Base-by-base conservation (phyloP, 148 eudicot species). In the Polygonum aviculare region DNA sequence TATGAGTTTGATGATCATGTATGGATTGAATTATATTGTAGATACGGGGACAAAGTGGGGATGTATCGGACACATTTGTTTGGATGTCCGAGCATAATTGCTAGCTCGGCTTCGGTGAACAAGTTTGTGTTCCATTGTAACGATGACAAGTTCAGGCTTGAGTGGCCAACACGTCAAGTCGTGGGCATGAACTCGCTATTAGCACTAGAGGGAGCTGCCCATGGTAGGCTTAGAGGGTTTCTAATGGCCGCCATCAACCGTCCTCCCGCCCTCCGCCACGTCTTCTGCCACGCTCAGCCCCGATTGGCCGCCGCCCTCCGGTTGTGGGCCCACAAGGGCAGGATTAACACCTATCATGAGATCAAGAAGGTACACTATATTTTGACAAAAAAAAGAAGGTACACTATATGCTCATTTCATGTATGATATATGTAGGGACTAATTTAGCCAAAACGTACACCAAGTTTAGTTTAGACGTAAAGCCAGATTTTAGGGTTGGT, bases 41-140 rank as follows among this genome's bases (percentile, higher is more conserved):
- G 92, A 83, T 89, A 86, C 36, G 87, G 90, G 19, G 82, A 82
- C 36, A 83, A 79, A 44, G 57, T 78, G 22, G 90, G 90, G 16
- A 55, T 83, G 15, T 89, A 83, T 69, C 80, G 76, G 48, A 87
- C 83, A 0, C 79, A 85, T 75, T 76, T 89, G 1, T 89, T 83
- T 57, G 86, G 86, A 69, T 76, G 80, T 38, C 90, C 92, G 36
- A 69, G 79, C 21, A 79, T 89, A 35, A 82, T 88, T 74, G 85
- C 84, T 14, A 83, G 82, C 51, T 81, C 88, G 0, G 87, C 88
- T 7, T 52, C 80, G 1, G 74, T 79, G 8, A 81, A 71, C 84
- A 88, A 83, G 38, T 79, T 81, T 22, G 79, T 86, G 39, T 36
- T 88, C 21, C 88, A 85, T 57, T 35, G 78, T 26, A 74, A 59